Percentiles rank a stretch among this genome's conserved stretches.
Evolutionary conservation across 2,329 filamentous ascomycete species (phyloP).

Genomic region (Ceratocystis eucalypticola): DNA sequence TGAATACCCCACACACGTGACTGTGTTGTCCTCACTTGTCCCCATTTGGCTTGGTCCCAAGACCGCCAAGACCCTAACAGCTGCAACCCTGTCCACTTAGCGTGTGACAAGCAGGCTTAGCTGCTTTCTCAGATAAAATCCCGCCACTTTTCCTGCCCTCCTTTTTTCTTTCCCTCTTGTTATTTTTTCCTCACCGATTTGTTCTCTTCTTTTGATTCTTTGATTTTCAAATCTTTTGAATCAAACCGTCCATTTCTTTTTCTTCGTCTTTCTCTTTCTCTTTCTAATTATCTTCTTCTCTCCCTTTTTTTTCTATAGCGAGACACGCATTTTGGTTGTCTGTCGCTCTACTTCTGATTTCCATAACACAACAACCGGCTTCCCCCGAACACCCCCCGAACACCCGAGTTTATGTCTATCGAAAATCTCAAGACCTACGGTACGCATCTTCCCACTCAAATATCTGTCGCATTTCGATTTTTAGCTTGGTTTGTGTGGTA

Average conservation of each 20-base stretch:
- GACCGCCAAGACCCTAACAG: not conserved
- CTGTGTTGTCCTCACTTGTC: no score
- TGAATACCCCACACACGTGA: not conserved
- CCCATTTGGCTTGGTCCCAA: no score
- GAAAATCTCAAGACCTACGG: conserved; percentile 96
- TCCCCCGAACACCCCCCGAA: conserved; percentile 44
- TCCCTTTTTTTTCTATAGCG: conserved; percentile 27
- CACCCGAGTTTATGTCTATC: conserved; percentile 94
- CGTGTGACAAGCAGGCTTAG: not conserved
- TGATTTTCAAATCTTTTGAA: conserved; percentile 17
- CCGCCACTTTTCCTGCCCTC: conserved; percentile 11
- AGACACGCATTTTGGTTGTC: conserved; percentile 36
- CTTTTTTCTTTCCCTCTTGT: conserved; percentile 18
- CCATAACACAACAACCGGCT: conserved; percentile 35
- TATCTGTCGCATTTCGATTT: no score
- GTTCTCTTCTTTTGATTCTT: conserved; percentile 20
- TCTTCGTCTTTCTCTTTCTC: not conserved
- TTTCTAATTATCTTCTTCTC: not conserved
- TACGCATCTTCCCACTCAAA: conserved; percentile 33
- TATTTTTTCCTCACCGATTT: conserved; percentile 23
- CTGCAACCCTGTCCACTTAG: not conserved
- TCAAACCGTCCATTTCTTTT: conserved; percentile 15
- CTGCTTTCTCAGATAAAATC: conserved; percentile 11
- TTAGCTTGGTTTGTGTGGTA: not conserved
- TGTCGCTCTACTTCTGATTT: conserved; percentile 34